A percentile compares a stretch with the other conserved stretches of the same genome.
Evolutionary conservation across 1,284 basidiomycete genomes (phyloP).

Genomic region (Apiotrichum siamense): DNA sequence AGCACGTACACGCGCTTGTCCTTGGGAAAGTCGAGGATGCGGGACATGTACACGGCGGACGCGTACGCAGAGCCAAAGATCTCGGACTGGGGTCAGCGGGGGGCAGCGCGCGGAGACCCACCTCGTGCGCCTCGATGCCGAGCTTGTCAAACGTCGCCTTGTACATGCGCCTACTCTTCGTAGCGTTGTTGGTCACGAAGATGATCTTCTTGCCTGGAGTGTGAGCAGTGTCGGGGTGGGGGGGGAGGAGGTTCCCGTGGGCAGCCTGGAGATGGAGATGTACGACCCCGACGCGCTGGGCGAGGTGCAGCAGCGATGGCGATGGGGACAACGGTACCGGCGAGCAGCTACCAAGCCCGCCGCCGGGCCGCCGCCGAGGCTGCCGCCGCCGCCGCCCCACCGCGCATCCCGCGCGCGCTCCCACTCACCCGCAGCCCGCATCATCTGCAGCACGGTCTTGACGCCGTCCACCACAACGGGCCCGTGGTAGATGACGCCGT

Average conservation of each 20-base stretch:
- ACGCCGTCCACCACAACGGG: conserved; percentile 71
- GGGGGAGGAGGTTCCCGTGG: too few relatives aligned
- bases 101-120: conserved; percentile 47
- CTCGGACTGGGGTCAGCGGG: conserved; percentile 60
- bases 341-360: too few relatives aligned
- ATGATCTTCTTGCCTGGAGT: conserved; percentile 74
- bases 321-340: too few relatives aligned
- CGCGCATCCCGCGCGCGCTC: too few relatives aligned
- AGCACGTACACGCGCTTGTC: conserved; percentile 95
- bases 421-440: conserved; percentile 50
- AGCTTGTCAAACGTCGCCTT: conserved; percentile 86
- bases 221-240: background rate
- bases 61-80: conserved; percentile 95
- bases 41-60: conserved; percentile 84
- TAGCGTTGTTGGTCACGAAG: conserved; percentile 98
- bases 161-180: conserved; percentile 79
- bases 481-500: conserved; percentile 92
- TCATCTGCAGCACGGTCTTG: conserved; percentile 61
- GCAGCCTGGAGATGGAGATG: too few relatives aligned
- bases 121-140: conserved; percentile 76
- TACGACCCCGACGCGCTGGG: too few relatives aligned
- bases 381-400: too few relatives aligned
- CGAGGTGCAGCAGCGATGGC: too few relatives aligned
- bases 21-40: conserved; percentile 78
- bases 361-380: too few relatives aligned